phyloP scores from a whole-genome alignment of 2,329 filamentous ascomycete species.

The Cladosporium sp. region DNA sequence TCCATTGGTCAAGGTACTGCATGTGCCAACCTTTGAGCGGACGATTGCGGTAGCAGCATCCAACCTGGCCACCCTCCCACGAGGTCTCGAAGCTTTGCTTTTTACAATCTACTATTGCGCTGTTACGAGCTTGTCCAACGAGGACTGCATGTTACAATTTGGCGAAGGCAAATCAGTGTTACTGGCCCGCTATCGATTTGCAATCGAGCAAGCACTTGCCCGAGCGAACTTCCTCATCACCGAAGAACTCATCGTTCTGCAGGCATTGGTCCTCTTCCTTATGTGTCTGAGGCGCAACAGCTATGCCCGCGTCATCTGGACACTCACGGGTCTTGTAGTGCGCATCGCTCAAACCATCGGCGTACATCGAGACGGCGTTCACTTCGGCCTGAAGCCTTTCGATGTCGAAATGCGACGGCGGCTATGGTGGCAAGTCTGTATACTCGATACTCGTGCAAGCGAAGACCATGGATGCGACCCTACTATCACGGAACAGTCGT shows the following conservation, averaged over 20 bases:
- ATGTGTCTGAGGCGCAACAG: conserved; percentile 52
- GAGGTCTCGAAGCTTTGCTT: conserved; percentile 54
- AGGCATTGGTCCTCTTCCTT: conserved; percentile 60
- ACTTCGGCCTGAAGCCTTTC: conserved; percentile 54
- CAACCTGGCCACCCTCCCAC: conserved; percentile 56
- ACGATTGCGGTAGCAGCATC: conserved; percentile 58
- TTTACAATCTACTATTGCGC: conserved; percentile 61
- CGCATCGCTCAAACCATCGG: conserved; percentile 58
- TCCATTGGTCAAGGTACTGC: conserved; percentile 66
- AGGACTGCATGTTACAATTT: conserved; percentile 46
- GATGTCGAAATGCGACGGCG: conserved; percentile 57
- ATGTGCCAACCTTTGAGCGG: conserved; percentile 62
- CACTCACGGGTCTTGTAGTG: conserved; percentile 55
- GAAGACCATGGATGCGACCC: conserved; percentile 63
- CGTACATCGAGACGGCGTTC: conserved; percentile 55
- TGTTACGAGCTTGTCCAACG: conserved; percentile 47
- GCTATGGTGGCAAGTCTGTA: conserved; percentile 57
- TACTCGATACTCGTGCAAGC: conserved; percentile 57
- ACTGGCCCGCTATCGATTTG: conserved; percentile 57
- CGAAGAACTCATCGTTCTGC: conserved; percentile 58
- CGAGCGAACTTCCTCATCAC: conserved; percentile 60
- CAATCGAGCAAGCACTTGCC: conserved; percentile 59
- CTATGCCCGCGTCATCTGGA: conserved; percentile 52
- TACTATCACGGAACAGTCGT: conserved; percentile 54
- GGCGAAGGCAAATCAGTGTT: conserved; percentile 49